phyloP scores from a whole-genome alignment of 2,329 filamentous ascomycete species.

The Fusarium incarnatum region DNA sequence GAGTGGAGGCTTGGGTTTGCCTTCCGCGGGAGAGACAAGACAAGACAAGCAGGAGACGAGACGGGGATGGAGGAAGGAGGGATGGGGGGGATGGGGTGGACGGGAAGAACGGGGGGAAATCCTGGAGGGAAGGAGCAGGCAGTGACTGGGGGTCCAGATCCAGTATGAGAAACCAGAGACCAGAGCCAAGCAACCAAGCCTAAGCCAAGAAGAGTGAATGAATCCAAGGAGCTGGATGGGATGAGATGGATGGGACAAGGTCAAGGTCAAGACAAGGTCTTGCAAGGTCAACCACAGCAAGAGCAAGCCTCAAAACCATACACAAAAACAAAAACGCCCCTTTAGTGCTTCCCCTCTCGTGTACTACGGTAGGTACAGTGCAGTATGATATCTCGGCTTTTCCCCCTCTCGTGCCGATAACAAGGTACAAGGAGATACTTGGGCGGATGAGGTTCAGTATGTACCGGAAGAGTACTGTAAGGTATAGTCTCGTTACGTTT shows the following conservation, averaged over 20 bases:
- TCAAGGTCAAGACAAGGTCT: conserved; percentile 25
- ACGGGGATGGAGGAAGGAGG: conserved; percentile 4
- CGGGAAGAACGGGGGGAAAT: no score
- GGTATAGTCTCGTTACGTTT: conserved; percentile 4
- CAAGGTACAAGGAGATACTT: not conserved
- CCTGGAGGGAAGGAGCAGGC: no score
- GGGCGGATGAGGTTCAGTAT: not conserved
- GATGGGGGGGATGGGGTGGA: no score
- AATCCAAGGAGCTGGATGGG: no score
- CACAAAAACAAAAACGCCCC: conserved; percentile 29
- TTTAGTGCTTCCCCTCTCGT: conserved; percentile 43
- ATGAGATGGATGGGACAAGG: conserved; percentile 34
- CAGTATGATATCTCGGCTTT: conserved; percentile 30
- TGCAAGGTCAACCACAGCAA: conserved; percentile 23
- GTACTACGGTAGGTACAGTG: conserved; percentile 19
- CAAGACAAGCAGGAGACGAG: conserved; percentile 9
- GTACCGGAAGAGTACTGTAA: not conserved
- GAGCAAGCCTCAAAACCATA: conserved; percentile 35
- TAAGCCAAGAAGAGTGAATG: no score
- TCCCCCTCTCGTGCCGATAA: conserved; percentile 31
- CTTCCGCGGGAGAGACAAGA: conserved; percentile 18
- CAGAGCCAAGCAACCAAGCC: no score
- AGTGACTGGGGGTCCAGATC: no score
- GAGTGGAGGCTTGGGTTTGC: conserved; percentile 8
- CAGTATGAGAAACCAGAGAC: no score